Conservation (phyloP, 2,329 filamentous ascomycete species). For the Cryphonectria nitschkei region DNA sequence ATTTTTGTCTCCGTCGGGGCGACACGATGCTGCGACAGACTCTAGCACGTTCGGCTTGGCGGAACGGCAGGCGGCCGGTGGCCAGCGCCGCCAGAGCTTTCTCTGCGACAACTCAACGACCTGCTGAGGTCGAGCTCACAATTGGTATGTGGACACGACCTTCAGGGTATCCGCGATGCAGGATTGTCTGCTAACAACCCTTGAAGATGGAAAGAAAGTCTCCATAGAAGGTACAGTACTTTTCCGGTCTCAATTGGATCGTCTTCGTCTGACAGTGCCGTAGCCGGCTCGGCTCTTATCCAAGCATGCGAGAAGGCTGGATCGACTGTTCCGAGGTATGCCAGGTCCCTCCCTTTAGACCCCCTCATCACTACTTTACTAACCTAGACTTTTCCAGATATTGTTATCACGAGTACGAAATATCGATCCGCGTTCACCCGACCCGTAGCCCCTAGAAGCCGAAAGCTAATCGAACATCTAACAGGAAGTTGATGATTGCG, state of each 20-base stretch:
- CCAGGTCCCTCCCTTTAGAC: conserved; percentile 14
- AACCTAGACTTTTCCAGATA: conserved; percentile 63
- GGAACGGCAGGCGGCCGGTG: conserved; percentile 59
- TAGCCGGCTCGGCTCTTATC: conserved; percentile 94
- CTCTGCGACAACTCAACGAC: conserved; percentile 75
- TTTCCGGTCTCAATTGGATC: conserved; percentile 28
- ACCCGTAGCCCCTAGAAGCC: conserved; percentile 29
- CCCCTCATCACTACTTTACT: conserved; percentile 24
- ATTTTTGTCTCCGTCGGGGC: conserved; percentile 55
- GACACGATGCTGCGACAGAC: conserved; percentile 71
- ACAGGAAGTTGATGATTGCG: conserved; percentile 95
- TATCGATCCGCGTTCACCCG: conserved; percentile 35
- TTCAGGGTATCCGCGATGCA: conserved; percentile 19
- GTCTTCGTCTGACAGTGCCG: conserved; percentile 32
- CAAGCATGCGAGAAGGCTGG: conserved; percentile 99
- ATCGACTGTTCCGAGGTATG: conserved; percentile 80
- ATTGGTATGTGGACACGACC: conserved; percentile 66
- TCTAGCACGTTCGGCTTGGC: conserved; percentile 70
- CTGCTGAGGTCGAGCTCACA: conserved; percentile 94
- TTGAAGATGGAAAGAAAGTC: conserved; percentile 91
- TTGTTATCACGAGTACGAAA: conserved; percentile 92
- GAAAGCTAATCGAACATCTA: conserved; percentile 46
- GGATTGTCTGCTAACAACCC: conserved; percentile 37
- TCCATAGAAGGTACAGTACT: conserved; percentile 83
- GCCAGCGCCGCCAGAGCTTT: conserved; percentile 74